Evolutionary conservation across 352 stramenopile species (phyloP).

Genomic region (Globisporangium nagaii): DNA sequence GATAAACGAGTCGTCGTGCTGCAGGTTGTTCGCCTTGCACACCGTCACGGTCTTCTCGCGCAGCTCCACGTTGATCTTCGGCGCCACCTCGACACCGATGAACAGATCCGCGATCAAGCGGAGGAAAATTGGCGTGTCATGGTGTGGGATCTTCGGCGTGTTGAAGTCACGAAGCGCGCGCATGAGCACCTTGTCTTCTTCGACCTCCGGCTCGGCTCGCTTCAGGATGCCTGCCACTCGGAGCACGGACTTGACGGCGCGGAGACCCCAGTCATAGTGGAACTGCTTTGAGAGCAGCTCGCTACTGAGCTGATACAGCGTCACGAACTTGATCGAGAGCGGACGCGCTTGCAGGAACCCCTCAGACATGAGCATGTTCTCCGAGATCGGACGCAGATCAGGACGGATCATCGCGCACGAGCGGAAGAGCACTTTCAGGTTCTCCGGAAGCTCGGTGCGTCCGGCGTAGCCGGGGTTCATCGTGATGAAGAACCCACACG

Average conservation of each 20-base stretch:
- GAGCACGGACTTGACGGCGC: constrained; percentile 85
- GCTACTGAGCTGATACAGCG: constrained; percentile 80
- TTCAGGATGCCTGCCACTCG: constrained; percentile 85
- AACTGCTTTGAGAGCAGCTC: constrained; percentile 89
- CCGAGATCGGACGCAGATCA: constrained; percentile 89
- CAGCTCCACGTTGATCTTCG: constrained; percentile 91
- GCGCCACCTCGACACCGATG: constrained; percentile 92
- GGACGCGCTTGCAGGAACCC: constrained; percentile 84
- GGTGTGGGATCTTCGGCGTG: constrained; percentile 83
- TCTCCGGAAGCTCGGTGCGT: constrained; percentile 83
- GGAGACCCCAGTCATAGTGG: constrained; percentile 90
- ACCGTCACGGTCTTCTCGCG: constrained; percentile 90
- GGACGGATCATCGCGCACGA: constrained; percentile 94
- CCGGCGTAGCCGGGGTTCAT: constrained; percentile 94
- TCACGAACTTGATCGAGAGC: constrained; percentile 92
- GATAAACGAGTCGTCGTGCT: constrained; percentile 84
- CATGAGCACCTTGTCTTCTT: constrained; percentile 88
- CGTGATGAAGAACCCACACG: constrained; percentile 93
- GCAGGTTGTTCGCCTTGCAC: constrained; percentile 84
- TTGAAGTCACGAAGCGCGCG: constrained; percentile 83
- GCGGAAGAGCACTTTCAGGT: constrained; percentile 90
- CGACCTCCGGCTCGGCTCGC: constrained; percentile 69
- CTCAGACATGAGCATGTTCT: constrained; percentile 90
- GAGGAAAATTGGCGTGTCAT: constrained; percentile 86
- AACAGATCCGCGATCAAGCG: constrained; percentile 85